These are phyloP conservation scores for Ulmus americana DNA, from an alignment of 331 rosid genomes.

Conservation along the genomic window DNA sequence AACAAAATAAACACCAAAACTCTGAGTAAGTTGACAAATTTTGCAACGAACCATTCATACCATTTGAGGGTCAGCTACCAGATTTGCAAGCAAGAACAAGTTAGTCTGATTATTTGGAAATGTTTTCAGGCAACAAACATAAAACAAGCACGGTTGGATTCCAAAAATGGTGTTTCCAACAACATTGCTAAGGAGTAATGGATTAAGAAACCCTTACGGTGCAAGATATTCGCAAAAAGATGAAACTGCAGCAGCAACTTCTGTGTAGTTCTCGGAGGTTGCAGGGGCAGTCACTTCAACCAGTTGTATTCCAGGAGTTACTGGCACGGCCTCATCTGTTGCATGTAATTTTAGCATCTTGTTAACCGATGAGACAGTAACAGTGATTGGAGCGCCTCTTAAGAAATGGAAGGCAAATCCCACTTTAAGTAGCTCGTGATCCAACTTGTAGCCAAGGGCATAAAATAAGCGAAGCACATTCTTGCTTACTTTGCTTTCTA, in stretches of 20 bases:
- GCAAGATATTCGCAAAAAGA: constrained; percentile 96
- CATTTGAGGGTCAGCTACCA: too few relatives aligned
- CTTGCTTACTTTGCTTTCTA: constrained; percentile 85
- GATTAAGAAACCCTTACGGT: constrained; percentile 50
- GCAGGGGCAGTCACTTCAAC: constrained; percentile 97
- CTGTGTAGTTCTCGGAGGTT: constrained; percentile 63
- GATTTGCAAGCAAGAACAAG: too few relatives aligned
- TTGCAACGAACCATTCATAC: too few relatives aligned
- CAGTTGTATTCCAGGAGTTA: constrained; percentile 82
- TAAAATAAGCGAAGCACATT: constrained; percentile 77
- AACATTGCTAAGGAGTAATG: too few relatives aligned
- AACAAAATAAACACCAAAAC: constrained; percentile 25
- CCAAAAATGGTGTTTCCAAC: background rate
- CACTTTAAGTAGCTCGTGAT: constrained; percentile 77
- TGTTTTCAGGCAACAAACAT: background rate
- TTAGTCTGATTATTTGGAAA: background rate
- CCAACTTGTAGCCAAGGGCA: constrained; percentile 85
- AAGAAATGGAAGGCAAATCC: constrained; percentile 71
- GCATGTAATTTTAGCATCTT: constrained; percentile 88
- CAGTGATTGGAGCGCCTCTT: constrained; percentile 66
- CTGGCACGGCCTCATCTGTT: constrained; percentile 79
- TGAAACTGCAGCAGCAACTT: constrained; percentile 63
- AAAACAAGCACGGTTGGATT: background rate
- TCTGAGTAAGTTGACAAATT: constrained; percentile 11
- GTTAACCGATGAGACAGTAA: constrained; percentile 71